Evolutionary conservation across 2,329 filamentous ascomycete genomes (phyloP), one percentile per base, ranked within the genome.

Genomic region (Fusarium paranaense): DNA sequence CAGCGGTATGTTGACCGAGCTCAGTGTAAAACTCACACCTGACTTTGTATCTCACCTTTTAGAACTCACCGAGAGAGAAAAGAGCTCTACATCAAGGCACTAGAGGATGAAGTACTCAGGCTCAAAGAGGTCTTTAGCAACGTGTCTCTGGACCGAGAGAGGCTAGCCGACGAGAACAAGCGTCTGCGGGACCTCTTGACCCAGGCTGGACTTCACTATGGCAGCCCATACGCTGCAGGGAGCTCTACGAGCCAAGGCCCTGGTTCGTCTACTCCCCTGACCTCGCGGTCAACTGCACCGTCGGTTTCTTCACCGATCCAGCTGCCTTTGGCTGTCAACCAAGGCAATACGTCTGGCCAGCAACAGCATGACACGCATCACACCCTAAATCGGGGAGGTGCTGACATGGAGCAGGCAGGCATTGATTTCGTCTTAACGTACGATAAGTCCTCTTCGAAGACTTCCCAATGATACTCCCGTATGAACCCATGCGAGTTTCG

Each of bases 61-160:
- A 98, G 97, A 80, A 98, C 97, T 20, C 97, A 99, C 83, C 95
- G 97, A 65, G 97, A 98, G 85, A 91, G 97, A 76, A 98, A 98
- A 82, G 97, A 98, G 84, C 89, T 95, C 78, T 98, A 98, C 82
- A 97, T 98, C 86, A 97, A 97, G 82, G 91, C 94, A 13, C 90
- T 98, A 18, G 97, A 99, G 83, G 92, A 96, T 79, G 95, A 98
- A 83, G 93, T 98, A 6, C 87, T 97, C 22, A 92, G 95, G 58
- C 87, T 98, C 50, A 97, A 97, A 81, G 95, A 98, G 81, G 89
- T 93, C n/a, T 96, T 92, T 79, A 91, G 91, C 78, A 91, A 89
- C 60, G 89, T 92, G 20, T 89, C 91, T 8, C 91, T 93, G 76
- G 94, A 97, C 80, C 94, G 95, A 79, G 91, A 95, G 62, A 88